Conservation (phyloP, 1,139 yeast species). For the Sugiyamaella novakii region DNA sequence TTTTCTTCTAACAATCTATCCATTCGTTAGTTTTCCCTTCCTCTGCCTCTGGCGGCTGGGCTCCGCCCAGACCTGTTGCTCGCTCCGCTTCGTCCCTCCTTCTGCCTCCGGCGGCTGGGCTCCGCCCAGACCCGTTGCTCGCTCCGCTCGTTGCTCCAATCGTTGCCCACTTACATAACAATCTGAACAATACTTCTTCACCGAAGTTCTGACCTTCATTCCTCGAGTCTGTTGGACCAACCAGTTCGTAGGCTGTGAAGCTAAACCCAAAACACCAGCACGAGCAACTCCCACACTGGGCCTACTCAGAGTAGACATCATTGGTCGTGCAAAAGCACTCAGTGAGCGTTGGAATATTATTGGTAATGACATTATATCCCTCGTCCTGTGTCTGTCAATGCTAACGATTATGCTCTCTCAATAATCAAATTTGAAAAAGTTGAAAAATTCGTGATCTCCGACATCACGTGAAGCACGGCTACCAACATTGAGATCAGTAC, state of each 20-base stretch:
- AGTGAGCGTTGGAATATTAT: constrained; percentile 13
- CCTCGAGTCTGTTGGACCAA: constrained; percentile 45
- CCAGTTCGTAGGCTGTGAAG: constrained; percentile 7
- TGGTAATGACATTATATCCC: constrained; percentile 8
- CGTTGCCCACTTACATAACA: constrained; percentile 64
- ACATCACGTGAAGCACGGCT: too few species aligned
- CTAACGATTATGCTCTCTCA: too few species aligned
- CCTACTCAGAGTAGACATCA: constrained; percentile 1
- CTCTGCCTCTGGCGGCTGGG: not conserved
- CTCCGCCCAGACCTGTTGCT: not conserved
- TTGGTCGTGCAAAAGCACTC: constrained; percentile 17
- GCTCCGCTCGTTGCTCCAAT: too few species aligned
- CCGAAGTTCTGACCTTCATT: constrained; percentile 76
- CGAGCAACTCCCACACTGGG: constrained; percentile 4
- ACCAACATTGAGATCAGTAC: too few species aligned
- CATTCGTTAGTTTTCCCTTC: not conserved
- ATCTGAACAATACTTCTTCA: constrained; percentile 87
- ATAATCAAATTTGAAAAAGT: too few species aligned
- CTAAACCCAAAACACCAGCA: not conserved
- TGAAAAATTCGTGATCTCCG: too few species aligned
- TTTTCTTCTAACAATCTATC: constrained; percentile 78
- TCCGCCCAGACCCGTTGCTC: not conserved
- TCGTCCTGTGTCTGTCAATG: not conserved
- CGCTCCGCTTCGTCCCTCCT: too few species aligned
- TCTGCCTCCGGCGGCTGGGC: not conserved